A percentile compares a stretch with the other conserved stretches of the same genome.
Evolutionary conservation across 2,329 filamentous ascomycete species (phyloP).

Genomic region (Bimuria novae-zelandiae): DNA sequence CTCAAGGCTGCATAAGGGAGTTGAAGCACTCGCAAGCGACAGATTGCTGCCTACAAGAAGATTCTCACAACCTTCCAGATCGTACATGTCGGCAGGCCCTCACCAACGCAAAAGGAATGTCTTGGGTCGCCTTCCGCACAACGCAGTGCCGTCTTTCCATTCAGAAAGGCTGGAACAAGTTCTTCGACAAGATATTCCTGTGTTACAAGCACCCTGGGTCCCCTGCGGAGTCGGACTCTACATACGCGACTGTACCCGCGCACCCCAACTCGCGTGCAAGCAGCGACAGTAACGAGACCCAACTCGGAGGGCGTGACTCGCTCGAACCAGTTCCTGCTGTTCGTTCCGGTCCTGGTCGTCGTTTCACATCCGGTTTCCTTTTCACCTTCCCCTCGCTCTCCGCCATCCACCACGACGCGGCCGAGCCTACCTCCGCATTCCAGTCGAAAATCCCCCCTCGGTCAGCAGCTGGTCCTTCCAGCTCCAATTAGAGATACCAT

Average conservation of each 20-base stretch:
- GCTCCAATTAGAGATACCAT: neutral
- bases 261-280: neutral
- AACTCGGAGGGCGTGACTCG: neutral
- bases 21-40: neutral
- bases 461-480: neutral
- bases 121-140: neutral
- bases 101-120: slow-evolving; percentile 1
- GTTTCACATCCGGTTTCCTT: neutral
- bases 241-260: neutral
- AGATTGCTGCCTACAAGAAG: neutral
- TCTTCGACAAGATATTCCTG: neutral
- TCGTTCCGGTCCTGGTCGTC: neutral
- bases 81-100: neutral
- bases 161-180: neutral
- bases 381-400: neutral
- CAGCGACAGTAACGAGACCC: neutral
- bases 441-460: neutral
- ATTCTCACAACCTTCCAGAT: neutral
- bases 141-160: neutral
- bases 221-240: neutral
- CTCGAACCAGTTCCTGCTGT: neutral
- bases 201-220: neutral
- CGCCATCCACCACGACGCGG: neutral
- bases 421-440: neutral
- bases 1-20: slow-evolving; percentile 1